Evolutionary conservation across 441 rosid genomes (phyloP), one percentile per base, ranked within the genome.

Genomic region (Pelargonium australe): DNA sequence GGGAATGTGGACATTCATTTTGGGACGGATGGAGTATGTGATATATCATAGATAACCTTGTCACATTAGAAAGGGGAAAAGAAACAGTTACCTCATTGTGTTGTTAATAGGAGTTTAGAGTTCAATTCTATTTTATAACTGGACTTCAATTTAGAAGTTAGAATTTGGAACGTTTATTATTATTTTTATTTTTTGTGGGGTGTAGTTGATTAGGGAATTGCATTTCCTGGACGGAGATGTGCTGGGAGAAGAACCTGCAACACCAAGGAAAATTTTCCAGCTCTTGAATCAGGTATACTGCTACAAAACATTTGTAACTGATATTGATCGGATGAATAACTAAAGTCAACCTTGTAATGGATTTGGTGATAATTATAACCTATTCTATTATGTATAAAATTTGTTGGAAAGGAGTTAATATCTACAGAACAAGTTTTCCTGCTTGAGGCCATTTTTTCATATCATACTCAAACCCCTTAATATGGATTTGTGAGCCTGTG

Each of bases 181-280:
- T 8, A 7, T 41, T 41, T 41, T 41, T 8, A 0, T 61, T 14
- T 62, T 62, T 62, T 62, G 16, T 28, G 13, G 17, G 9, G n/a
- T 72, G 70, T 84, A 92, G 99, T 80, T 95, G 82, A 82, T 85
- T 75, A 80, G 94, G 79, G 85, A 81, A 72, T 76, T 90, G 75
- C 95, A 79, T 13, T 37, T 91, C 43, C 90, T 84, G 72, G 97
- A 92, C 20, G 97, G 90, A 81, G 90, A 92, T 82, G 97, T 97
- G 66, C 90, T 95, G 78, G 99, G 92, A 63, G 94, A 92, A 53
- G 78, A 80, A 63, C 76, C 89, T 53, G 83, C 90, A 13, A 83
- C 96, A 9, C 94, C 97, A 7, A 86, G 87, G 83, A 90, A 75
- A 80, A 84, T 87, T 67, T 89, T 92, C 64, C 98, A 92, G 90